Base-by-base conservation (phyloP, 192 early-diverging fungal genomes). In the Podila horticola region DNA sequence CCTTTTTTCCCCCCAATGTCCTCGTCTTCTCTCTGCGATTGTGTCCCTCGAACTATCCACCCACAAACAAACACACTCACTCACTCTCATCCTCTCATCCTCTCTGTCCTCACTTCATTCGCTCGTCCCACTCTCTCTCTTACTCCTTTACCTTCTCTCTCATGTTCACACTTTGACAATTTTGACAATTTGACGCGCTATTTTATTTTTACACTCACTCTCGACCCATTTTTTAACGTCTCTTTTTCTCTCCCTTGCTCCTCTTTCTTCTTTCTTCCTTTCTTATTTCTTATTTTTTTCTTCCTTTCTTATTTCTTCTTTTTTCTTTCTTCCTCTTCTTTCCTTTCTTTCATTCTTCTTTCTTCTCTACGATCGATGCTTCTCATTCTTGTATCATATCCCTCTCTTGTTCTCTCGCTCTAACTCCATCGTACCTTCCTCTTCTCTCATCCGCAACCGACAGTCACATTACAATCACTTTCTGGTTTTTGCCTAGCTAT, bases 221-320 rank as follows among this genome's bases (percentile, higher is more conserved):
- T 45, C 41, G 41, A 45, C 41, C 15, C 41, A 45, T 30, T 29
- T 24, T 17, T 12, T 13, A 22, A 45, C 49, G 26, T 20, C 64
- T 55, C 26, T 55, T n/a, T 66, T 29, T 66, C 50, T 20, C 64
- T 66, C 64, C 31, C 28, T 20, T 26, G 30, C 22, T 22, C 34
- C 26, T n/a, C 26, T 7, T 19, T 26, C 17, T 38, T 36, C 28
- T 62, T 20, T 63, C n/a, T 41, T 34, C 19, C 38, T 63, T 41
- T n/a, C 24, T n/a, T 41, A 17, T 36, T 19, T 34, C 7, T n/a
- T 29, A 8, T 15, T 22, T 34, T 63, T 41, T 38, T 6, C 45
- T 24, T 38, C 17, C 26, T 63, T 33, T 38, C 17, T 48, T 5
- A 6, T 26, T 30, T 19, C 5, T 31, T 41, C 22, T 24, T 1